Conservation (phyloP, 176 grass and related monocot species). For the Hordeum vulgare region DNA sequence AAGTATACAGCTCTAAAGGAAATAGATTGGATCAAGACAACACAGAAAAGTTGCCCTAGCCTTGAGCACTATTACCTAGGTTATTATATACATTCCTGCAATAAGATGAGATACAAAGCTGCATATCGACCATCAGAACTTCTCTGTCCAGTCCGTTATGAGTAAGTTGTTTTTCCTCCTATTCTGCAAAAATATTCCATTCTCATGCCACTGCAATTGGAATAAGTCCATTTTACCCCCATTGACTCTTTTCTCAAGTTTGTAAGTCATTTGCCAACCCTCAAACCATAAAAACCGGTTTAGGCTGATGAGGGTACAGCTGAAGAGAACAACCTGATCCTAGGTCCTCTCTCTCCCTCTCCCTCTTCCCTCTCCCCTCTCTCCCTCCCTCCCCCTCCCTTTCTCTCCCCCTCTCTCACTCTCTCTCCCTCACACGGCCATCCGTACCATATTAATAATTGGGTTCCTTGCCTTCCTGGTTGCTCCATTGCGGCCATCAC, state of each 20-base stretch:
- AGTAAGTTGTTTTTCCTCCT: conserved; percentile 37
- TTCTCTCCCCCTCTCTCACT: too few species aligned
- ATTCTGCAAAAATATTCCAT: neutral
- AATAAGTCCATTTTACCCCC: neutral
- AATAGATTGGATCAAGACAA: conserved; percentile 84
- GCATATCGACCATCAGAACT: conserved; percentile 91
- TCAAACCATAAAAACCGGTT: neutral
- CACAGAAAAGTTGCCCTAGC: conserved; percentile 45
- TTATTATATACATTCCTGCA: conserved; percentile 97
- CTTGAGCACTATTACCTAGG: conserved; percentile 97
- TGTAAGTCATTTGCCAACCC: neutral
- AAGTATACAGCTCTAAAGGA: conserved; percentile 89
- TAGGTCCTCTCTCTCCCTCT: neutral
- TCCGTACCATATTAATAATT: too few species aligned
- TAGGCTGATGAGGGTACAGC: neutral
- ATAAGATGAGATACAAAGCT: conserved; percentile 98
- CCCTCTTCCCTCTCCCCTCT: too few species aligned
- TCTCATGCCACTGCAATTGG: neutral
- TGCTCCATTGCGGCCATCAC: too few species aligned
- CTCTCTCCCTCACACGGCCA: too few species aligned
- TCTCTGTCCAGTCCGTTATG: conserved; percentile 83
- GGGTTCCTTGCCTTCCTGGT: too few species aligned
- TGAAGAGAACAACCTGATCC: neutral
- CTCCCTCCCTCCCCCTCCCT: too few species aligned
- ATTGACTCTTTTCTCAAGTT: neutral